Evolutionary conservation across 2,329 filamentous ascomycete species (phyloP), one percentile per base, ranked within the genome.

Genomic region (Blumeriella jaapii): DNA sequence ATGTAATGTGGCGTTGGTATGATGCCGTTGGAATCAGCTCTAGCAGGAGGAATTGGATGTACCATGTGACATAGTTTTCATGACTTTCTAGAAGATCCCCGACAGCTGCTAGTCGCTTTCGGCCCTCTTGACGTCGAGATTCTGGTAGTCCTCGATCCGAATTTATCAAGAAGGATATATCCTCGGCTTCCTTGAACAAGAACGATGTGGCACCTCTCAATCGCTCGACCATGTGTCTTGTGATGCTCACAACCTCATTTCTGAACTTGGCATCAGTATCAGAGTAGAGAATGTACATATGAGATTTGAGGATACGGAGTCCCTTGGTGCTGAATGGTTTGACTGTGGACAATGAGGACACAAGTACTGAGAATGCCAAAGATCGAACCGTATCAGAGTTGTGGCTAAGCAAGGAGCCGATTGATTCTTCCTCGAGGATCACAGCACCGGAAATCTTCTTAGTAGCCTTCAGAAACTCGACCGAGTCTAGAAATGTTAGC

Each of bases 261-360:
- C 91, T 75, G 46, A 87, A 81, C 49, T 89, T 85, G 5, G 89
- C 78, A 54, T 95, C 86, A 0, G 82, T 76, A 44, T 95, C 87
- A 3, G 84, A 74, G 53, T 93, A 80, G 44, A 89, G 74, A 11
- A 78, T 70, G 1, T 71, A 67, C 3, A 96, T 60, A 39, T 83
- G 74, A 20, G 62, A 64, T 34, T 67, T 67, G 2, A 96, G 61
- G 9, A 80, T 66, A 3, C 60, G 56, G 2, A 95, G 63, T 0
- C 78, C 69, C 7, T 62, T 65, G 0, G 59, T 50, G 0, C 78
- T 78, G 34, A 93, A 77, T 1, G 85, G 80, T 34, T 74, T 75
- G 3, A 82, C 85, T 1, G 78, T 78, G 2, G 81, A 74, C 7
- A 77, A 74, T 0, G 84, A 89, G 7, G 78, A 77, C 9, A 85